Evolutionary conservation across 2,329 filamentous ascomycete species (phyloP).

Genomic region (Teratosphaeria epicoccoides): DNA sequence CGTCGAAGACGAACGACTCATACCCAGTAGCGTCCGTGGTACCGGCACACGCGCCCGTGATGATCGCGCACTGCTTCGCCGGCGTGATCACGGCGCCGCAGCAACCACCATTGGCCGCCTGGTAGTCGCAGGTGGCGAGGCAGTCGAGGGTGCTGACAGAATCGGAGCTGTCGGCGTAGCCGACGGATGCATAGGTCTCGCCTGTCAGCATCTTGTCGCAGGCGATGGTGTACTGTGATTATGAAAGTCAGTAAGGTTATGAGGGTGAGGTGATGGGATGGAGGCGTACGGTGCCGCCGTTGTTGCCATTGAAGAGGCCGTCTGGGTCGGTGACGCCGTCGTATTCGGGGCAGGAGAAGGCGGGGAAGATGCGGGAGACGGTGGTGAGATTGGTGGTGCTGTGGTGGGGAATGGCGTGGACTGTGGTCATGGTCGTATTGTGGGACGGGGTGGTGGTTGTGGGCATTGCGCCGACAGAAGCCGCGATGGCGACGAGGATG

Average conservation of each 20-base stretch:
- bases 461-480: background rate
- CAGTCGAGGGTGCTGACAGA: background rate
- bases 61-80: background rate
- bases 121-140: background rate
- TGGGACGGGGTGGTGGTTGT: background rate
- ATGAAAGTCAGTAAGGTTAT: background rate
- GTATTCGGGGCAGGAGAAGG: background rate
- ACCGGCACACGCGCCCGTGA: background rate
- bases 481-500: background rate
- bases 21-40: background rate
- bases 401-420: background rate
- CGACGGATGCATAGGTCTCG: background rate
- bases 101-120: background rate
- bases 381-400: background rate
- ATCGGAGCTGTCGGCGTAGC: background rate
- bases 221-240: background rate
- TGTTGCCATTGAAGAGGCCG: background rate
- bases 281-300: background rate
- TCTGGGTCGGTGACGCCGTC: background rate
- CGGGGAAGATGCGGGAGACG: background rate
- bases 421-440: background rate
- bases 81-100: background rate
- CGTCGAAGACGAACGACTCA: background rate
- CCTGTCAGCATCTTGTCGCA: background rate
- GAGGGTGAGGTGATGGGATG: background rate